Conservation (phyloP, 78 protist genomes). For the Speleostelium caveatum region DNA sequence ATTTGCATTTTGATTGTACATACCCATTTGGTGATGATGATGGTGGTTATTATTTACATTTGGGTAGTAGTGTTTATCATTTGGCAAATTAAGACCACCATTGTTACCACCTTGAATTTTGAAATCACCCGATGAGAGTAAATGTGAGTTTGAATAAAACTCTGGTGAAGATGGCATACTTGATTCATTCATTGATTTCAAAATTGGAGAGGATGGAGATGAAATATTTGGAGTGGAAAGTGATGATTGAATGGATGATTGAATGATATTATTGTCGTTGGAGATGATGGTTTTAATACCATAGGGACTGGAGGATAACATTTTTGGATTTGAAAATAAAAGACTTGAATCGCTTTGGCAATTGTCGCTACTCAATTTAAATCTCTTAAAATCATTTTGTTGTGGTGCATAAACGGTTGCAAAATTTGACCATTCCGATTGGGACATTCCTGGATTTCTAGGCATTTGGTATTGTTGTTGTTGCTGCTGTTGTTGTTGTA, state of each 20-base stretch:
- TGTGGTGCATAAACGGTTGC: neutral
- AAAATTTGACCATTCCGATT: neutral
- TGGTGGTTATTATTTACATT: neutral
- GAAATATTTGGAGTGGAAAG: neutral
- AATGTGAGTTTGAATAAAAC: neutral
- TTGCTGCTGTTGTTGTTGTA: constrained; percentile 19
- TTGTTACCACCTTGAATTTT: too few relatives aligned
- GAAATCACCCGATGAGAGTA: too few relatives aligned
- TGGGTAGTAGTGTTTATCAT: neutral
- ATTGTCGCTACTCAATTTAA: neutral
- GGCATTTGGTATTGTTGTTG: neutral
- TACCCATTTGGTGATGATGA: neutral
- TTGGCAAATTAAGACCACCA: too few relatives aligned
- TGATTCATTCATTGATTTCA: constrained; percentile 23
- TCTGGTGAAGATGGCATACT: neutral
- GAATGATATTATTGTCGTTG: neutral
- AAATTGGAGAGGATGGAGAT: constrained; percentile 15
- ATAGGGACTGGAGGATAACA: neutral
- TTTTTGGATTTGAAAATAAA: too few relatives aligned
- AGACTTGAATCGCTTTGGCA: too few relatives aligned
- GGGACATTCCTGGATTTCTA: neutral
- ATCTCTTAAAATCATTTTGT: neutral
- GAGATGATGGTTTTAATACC: neutral
- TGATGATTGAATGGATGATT: neutral
- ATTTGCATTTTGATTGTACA: neutral